Percentiles rank a stretch among this genome's conserved stretches.
Conservation (phyloP, 163 green algal genomes). For the Chloromonas sp. region DNA sequence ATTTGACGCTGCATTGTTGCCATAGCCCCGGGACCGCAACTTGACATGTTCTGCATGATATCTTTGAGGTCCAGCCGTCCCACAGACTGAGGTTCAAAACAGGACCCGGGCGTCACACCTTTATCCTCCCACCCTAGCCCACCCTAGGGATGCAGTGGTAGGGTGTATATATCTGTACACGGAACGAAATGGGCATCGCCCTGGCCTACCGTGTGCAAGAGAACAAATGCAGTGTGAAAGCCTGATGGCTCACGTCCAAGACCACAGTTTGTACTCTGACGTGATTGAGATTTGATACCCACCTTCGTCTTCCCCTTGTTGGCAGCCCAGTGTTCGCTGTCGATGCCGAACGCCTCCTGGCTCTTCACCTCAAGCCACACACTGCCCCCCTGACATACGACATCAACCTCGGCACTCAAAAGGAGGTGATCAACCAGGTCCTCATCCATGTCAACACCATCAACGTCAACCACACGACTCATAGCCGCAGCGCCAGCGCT, state of each 20-base stretch:
- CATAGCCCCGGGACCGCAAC: too few species aligned
- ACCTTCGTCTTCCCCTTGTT: not conserved
- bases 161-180: too few species aligned
- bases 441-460: not conserved
- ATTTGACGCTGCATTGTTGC: too few species aligned
- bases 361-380: not conserved
- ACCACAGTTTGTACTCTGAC: too few species aligned
- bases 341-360: not conserved
- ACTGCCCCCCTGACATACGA: not conserved
- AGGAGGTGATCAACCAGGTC: not conserved
- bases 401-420: not conserved
- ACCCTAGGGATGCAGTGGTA: too few species aligned
- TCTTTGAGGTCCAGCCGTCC: too few species aligned
- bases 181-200: too few species aligned
- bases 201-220: too few species aligned
- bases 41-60: too few species aligned
- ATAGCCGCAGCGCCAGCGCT: not conserved
- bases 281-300: too few species aligned
- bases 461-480: not conserved
- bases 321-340: not conserved
- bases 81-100: not conserved
- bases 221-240: too few species aligned
- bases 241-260: too few species aligned
- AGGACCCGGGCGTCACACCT: not conserved
- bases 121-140: not conserved